Evolutionary conservation across 2,329 filamentous ascomycete genomes (phyloP).

Genomic region (Leptodontidium sp.): DNA sequence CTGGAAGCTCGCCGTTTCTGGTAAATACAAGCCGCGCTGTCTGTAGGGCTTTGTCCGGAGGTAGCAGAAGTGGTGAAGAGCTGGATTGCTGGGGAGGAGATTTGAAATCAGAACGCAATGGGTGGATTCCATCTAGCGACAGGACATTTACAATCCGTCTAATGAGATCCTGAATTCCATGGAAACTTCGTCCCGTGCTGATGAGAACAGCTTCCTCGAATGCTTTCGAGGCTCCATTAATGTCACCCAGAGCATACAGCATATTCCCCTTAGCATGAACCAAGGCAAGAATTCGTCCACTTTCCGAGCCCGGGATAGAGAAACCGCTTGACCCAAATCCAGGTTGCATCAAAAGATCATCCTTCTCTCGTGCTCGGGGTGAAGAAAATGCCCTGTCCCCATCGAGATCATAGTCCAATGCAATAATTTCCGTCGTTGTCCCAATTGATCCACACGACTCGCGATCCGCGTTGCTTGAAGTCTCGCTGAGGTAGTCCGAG

Average conservation of each 20-base stretch:
- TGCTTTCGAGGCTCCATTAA: conserved; percentile 79
- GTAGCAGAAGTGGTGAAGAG: conserved; percentile 72
- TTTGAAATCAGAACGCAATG: conserved; percentile 43
- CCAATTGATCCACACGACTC: conserved; percentile 41
- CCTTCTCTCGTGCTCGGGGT: conserved; percentile 29
- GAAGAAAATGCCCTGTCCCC: conserved; percentile 34
- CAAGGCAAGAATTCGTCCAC: conserved; percentile 90
- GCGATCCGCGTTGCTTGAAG: conserved; percentile 59
- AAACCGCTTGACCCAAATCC: conserved; percentile 84
- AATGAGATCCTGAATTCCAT: conserved; percentile 81
- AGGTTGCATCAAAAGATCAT: conserved; percentile 38
- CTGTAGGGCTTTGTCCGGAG: conserved; percentile 82
- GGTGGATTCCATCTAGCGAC: conserved; percentile 54
- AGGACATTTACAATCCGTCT: conserved; percentile 78
- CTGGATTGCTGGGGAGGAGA: conserved; percentile 23
- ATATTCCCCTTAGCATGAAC: conserved; percentile 99
- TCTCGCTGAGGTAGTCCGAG: conserved; percentile 65
- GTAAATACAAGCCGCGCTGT: conserved; percentile 87
- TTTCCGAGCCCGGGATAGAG: conserved; percentile 83
- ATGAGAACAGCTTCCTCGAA: conserved; percentile 97
- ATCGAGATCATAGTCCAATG: conserved; percentile 44
- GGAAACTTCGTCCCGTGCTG: conserved; percentile 75
- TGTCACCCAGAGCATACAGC: conserved; percentile 89
- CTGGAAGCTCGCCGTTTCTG: conserved; percentile 78
- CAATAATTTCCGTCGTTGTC: conserved; percentile 41